phyloP scores from a whole-genome alignment of 352 stramenopile genomes.

The Aphanomyces euteiches region DNA sequence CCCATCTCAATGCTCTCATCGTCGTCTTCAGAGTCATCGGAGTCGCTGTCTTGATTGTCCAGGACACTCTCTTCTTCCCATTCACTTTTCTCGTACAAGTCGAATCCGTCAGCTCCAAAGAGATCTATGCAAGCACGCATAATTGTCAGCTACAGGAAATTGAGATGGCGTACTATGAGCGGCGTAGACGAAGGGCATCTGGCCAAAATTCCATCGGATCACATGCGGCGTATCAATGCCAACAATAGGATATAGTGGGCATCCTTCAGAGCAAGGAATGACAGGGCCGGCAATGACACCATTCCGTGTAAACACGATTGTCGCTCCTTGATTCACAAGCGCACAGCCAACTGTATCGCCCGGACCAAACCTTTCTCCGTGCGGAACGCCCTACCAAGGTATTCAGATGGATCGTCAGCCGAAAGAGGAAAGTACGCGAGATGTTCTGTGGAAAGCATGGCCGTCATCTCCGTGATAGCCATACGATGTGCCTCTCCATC shows the following conservation, averaged over 20 bases:
- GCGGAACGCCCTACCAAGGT: constrained; percentile 40
- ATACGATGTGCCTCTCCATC: constrained; percentile 56
- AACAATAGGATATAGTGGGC: constrained; percentile 65
- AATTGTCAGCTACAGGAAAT: not conserved
- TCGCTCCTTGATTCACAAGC: constrained; percentile 46
- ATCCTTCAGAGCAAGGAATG: not conserved
- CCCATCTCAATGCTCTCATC: not conserved
- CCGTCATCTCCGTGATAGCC: constrained; percentile 80
- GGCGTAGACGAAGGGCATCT: constrained; percentile 57
- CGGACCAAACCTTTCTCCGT: constrained; percentile 42
- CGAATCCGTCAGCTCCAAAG: not conserved
- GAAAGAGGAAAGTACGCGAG: constrained; percentile 34
- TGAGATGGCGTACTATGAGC: not conserved
- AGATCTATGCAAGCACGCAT: not conserved
- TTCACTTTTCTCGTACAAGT: not conserved
- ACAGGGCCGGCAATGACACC: constrained; percentile 29
- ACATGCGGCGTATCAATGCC: constrained; percentile 73
- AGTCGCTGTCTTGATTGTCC: not conserved
- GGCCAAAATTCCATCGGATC: constrained; percentile 79
- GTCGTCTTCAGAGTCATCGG: not conserved
- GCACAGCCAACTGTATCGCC: constrained; percentile 69
- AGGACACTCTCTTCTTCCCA: not conserved
- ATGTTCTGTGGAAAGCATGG: constrained; percentile 48
- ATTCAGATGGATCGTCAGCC: not conserved
- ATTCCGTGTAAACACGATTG: constrained; percentile 69